Evolutionary conservation across 768 basidiomycete species (phyloP), one percentile per base, ranked within the genome.

Genomic region (Leccinum uliginosum): DNA sequence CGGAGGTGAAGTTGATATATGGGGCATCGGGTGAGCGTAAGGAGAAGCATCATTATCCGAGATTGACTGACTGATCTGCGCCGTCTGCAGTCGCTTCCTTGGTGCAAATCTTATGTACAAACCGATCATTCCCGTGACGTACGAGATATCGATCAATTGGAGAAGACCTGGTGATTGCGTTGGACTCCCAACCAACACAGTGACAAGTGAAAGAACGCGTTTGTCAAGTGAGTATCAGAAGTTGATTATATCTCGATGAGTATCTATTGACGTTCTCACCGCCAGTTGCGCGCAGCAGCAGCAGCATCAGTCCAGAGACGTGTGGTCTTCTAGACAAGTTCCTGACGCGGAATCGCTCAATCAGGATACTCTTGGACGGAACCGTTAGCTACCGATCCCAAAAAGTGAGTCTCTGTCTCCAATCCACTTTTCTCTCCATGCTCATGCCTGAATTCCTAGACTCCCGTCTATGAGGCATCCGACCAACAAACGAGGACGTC

Each of bases 301-400:
- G 67, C 35, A 91, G 89, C 52, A 80, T 91, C 59, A 86, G 82
- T 14, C 69, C 78, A 35, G 87, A 91, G 68, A 91, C 89, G 1
- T 83, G 80, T 32, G 92, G 95, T 68, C 75, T 98, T 24, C 66
- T 98, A 60, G 93, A 94, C 62, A 86, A 84, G 65, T 74, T 98
- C 40, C 75, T 98, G 26, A 84, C 78, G 0, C 87, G 93, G 62
- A 90, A 98, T 69, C 95, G 0, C 79, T 98, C 52, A 88, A 94
- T 62, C 93, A 98, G 67, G 86, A 90, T 98, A 93, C 76, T 97
- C 98, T 71, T 97, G 92, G 91, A 86, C 85, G 0, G 86, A 91
- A 60, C 95, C 96, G 0, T 65, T 93, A 34, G 90, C 94, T 34
- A 89, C 89, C 21, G 89, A 91, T 73, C 89, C 89, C 1, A 89